Base-by-base conservation (phyloP, 192 early-diverging fungal species). In the Pilaira anomala region DNA sequence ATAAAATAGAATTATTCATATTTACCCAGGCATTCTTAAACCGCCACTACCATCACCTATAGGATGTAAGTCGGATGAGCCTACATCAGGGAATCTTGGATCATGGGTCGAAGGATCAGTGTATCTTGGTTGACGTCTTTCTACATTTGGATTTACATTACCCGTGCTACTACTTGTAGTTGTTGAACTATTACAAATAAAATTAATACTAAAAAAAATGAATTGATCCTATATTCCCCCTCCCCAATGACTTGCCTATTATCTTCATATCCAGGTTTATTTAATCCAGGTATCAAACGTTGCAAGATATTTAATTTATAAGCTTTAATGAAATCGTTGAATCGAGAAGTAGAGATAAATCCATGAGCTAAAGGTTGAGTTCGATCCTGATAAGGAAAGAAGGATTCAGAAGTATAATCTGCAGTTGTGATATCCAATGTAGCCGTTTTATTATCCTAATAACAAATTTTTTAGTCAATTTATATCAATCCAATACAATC, bases 11-110 rank as follows among this genome's bases (percentile, higher is more conserved):
- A 13, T 26, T 7, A 57, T n/a, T n/a, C 26, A 11, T 26, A 49
- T 28, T 62, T 67, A 83, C 78, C 82, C 75, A 33, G 74, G 76
- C 19, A 76, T 65, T 51, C 74, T 71, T 18, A 82, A 75, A 39
- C 67, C 71, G 9, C 67, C 69, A 24, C 69, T 80, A 39, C 67
- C 71, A 8, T 65, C 69, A 24, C 69, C 81, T 51, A 85, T 75
- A 7, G 86, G 86, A 73, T 92, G 82, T 65, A 96, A 66, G 71
- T 96, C 94, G 21, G 76, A 74, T 46, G 83, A 65, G 18, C 93
- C 93, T 48, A 92, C 81, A 28, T 76, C 82, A 2, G 88, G 88
- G 46, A 77, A 14, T 39, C n/a, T 12, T 12, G 60, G 16, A 52
- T 69, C 28, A 36, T 36, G 11, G 13, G 18, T 18, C 25, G 2